These are phyloP conservation scores for Heterobasidion irregulare DNA, from an alignment of 1,284 basidiomycete species.

Conservation along the genomic window DNA sequence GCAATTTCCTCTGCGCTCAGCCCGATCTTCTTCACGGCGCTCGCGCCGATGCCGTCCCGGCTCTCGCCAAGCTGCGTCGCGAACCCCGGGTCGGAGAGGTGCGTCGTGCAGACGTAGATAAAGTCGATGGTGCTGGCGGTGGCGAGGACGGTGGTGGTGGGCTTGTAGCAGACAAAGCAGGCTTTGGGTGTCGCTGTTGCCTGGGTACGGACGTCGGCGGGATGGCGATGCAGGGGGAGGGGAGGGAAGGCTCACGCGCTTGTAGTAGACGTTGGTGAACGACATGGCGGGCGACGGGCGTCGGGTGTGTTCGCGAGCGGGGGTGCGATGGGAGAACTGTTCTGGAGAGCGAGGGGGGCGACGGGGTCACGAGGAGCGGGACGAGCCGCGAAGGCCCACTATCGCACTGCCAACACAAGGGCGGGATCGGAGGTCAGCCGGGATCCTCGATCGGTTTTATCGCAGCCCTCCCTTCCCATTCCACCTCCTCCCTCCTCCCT, in stretches of 20 bases:
- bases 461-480: not conserved
- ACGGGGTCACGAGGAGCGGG: no score
- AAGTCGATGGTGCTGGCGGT: slow-evolving; percentile 72
- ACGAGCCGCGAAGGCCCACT: no score
- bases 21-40: slow-evolving; percentile 15
- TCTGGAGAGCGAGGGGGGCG: not conserved
- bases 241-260: slow-evolving; percentile 49
- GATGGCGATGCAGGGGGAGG: not conserved
- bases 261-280: slow-evolving; percentile 74
- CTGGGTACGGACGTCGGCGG: slow-evolving; percentile 24
- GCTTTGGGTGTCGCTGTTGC: slow-evolving; percentile 58
- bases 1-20: slow-evolving; percentile 59
- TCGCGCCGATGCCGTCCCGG: slow-evolving; percentile 22
- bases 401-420: no score
- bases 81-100: slow-evolving; percentile 65
- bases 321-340: not conserved
- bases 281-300: slow-evolving; percentile 33
- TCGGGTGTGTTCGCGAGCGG: slow-evolving; percentile 1
- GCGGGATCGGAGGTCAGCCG: no score
- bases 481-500: not conserved
- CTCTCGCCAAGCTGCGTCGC: slow-evolving; percentile 44
- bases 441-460: no score
- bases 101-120: slow-evolving; percentile 60
- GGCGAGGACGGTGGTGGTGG: slow-evolving; percentile 66
- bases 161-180: slow-evolving; percentile 68